Conservation (phyloP, 148 eudicot species). For the Amaranthus hypochondriacus region DNA sequence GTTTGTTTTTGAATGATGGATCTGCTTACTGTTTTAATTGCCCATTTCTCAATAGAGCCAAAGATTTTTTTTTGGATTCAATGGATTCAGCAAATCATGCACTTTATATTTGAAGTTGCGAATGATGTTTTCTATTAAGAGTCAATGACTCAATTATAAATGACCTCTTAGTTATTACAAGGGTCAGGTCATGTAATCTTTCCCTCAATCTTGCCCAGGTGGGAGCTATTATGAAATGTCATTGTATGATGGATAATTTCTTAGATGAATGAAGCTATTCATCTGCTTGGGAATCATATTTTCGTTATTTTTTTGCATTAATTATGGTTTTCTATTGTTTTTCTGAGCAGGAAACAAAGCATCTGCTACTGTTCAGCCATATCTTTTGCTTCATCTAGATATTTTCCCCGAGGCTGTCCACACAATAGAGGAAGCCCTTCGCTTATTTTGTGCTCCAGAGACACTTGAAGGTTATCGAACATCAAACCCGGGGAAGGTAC, state of each 20-base stretch:
- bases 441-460: constrained; percentile 65
- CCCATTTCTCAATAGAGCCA: neutral
- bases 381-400: constrained; percentile 80
- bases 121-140: too few relatives aligned
- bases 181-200: too few relatives aligned
- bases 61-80: too few relatives aligned
- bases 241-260: too few relatives aligned
- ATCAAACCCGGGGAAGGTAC: constrained; percentile 70
- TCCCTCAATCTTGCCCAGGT: too few relatives aligned
- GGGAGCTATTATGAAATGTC: too few relatives aligned
- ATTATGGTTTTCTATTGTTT: neutral
- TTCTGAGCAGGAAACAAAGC: constrained; percentile 62
- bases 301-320: neutral
- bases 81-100: too few relatives aligned
- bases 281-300: neutral
- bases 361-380: constrained; percentile 87
- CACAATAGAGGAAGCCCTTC: constrained; percentile 78
- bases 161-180: too few relatives aligned
- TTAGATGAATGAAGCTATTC: neutral
- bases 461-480: constrained; percentile 71
- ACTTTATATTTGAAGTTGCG: too few relatives aligned
- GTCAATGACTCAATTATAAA: too few relatives aligned
- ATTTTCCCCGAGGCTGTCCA: constrained; percentile 61
- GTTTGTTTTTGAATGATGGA: neutral
- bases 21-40: neutral